Conservation (phyloP, 2,329 filamentous ascomycete genomes). For the Chaetomiaceae sp. region DNA sequence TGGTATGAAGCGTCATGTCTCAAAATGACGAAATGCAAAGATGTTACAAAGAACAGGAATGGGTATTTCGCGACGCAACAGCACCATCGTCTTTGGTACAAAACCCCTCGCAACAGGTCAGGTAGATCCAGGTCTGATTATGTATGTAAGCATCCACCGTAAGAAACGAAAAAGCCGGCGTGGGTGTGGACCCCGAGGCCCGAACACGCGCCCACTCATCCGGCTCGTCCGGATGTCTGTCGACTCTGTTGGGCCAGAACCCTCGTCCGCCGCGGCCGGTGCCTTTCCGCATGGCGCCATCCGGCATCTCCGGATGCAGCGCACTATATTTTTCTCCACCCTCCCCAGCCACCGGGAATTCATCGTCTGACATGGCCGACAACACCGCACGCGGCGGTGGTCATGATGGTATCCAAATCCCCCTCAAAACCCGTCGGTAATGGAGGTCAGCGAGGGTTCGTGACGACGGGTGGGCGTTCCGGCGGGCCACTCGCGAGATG, state of each 20-base stretch:
- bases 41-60: too few species aligned
- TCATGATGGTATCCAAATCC: too few species aligned
- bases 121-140: neutral
- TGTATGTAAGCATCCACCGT: neutral
- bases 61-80: too few species aligned
- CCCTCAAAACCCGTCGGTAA: too few species aligned
- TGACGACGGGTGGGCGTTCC: too few species aligned
- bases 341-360: too few species aligned
- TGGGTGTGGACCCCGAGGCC: neutral
- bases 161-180: neutral
- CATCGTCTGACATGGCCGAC: neutral
- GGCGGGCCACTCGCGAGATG: too few species aligned
- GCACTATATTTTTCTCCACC: neutral
- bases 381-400: neutral
- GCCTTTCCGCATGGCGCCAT: neutral
- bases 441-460: too few species aligned
- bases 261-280: neutral
- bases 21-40: too few species aligned
- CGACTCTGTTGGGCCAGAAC: neutral
- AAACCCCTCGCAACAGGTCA: too few species aligned
- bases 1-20: too few species aligned
- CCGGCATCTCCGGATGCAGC: slow-evolving; percentile 2
- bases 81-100: too few species aligned
- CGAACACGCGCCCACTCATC: neutral
- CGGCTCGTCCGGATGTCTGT: neutral